Evolutionary conservation across 1,284 basidiomycete species (phyloP).

Genomic region (Leucoagaricus sp.): DNA sequence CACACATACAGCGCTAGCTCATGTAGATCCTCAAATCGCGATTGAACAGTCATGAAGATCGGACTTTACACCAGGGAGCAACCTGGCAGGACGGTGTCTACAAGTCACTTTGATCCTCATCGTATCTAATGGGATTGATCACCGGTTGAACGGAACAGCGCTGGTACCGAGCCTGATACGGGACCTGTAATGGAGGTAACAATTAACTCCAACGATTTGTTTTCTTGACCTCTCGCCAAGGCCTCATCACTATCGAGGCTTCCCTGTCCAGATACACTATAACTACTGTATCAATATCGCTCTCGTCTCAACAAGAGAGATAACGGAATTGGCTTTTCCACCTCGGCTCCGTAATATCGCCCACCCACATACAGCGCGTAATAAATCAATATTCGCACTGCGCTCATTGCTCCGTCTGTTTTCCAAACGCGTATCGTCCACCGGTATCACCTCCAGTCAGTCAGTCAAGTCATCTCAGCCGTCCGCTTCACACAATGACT

Average conservation of each 20-base stretch:
- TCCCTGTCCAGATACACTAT: not conserved
- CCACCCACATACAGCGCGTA: not conserved
- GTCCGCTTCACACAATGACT: not conserved
- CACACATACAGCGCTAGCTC: not conserved
- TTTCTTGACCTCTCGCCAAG: not conserved
- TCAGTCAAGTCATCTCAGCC: not conserved
- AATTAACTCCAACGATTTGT: not conserved
- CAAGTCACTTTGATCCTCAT: not conserved
- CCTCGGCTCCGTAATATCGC: not conserved
- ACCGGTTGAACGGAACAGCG: constrained; percentile 9
- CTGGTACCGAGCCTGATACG: constrained; percentile 1
- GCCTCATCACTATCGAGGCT: not conserved
- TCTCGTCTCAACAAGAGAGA: not conserved
- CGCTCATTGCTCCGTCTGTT: too few relatives aligned
- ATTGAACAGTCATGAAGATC: not conserved
- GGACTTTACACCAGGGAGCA: not conserved
- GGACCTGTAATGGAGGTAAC: not conserved
- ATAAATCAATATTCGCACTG: not conserved
- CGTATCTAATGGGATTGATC: not conserved
- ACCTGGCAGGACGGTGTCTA: not conserved
- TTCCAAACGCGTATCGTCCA: not conserved
- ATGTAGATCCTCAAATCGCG: not conserved
- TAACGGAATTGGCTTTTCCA: not conserved
- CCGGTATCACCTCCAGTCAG: not conserved
- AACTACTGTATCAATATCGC: not conserved